A percentile compares a stretch with the other conserved stretches of the same genome.
Conservation (phyloP, 2,329 filamentous ascomycete species). For the Didymosphaeria variabile region DNA sequence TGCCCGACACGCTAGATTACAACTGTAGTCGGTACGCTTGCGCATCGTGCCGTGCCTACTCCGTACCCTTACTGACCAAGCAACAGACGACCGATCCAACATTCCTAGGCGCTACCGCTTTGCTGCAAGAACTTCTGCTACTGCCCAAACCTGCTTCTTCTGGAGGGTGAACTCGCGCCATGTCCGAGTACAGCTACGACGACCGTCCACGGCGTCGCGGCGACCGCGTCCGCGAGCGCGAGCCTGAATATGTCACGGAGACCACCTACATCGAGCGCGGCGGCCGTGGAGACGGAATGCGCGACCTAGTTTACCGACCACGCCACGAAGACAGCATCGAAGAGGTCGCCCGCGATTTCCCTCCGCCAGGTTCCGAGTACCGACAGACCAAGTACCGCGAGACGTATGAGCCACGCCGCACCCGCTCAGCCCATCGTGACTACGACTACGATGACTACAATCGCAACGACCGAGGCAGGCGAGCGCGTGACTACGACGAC, state of each 20-base stretch:
- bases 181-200: conserved; percentile 62
- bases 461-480: conserved; percentile 52
- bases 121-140: conserved; percentile 16
- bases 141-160: conserved; percentile 1
- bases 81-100: conserved; percentile 12
- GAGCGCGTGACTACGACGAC: conserved; percentile 59
- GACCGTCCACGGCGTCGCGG: conserved; percentile 57
- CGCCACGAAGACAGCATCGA: conserved; percentile 83
- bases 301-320: conserved; percentile 61
- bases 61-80: conserved; percentile 12
- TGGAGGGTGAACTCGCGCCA: conserved; percentile 36
- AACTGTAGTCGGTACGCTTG: conserved; percentile 22
- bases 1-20: conserved; percentile 23
- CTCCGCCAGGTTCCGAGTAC: conserved; percentile 68
- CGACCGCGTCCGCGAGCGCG: conserved; percentile 53
- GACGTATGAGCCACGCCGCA: conserved; percentile 62
- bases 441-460: conserved; percentile 64
- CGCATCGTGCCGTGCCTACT: conserved; percentile 3
- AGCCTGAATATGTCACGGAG: conserved; percentile 61
- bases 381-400: conserved; percentile 59
- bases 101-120: conserved; percentile 9
- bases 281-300: conserved; percentile 53
- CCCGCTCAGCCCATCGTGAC: conserved; percentile 71
- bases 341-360: conserved; percentile 85
- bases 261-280: conserved; percentile 62